Conservation (phyloP, 164 flowering plant species). For the Berberis vulgaris region DNA sequence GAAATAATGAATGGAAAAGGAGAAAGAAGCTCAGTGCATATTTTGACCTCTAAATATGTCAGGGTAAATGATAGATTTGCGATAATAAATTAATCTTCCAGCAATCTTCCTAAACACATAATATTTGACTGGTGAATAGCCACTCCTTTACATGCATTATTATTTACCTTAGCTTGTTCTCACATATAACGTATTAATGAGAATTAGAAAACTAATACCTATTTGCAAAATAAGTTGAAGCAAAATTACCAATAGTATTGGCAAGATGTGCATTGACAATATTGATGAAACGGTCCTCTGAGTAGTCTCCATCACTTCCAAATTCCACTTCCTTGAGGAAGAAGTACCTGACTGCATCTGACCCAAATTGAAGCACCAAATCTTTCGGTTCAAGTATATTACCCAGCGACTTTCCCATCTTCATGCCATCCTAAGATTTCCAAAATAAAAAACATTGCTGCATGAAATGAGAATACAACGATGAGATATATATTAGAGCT, state of each 20-base stretch:
- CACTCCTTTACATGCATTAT: background rate
- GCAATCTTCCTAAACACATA: background rate
- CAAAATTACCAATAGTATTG: conserved; percentile 61
- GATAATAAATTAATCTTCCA: no score
- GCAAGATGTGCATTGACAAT: conserved; percentile 93
- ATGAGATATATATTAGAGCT: conserved; percentile 18
- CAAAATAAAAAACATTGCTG: conserved; percentile 49
- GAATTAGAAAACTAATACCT: no score
- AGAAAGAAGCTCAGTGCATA: no score
- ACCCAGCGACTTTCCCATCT: conserved; percentile 97
- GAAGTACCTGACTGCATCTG: conserved; percentile 96
- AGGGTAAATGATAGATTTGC: no score
- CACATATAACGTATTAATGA: no score
- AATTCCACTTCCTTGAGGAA: conserved; percentile 91
- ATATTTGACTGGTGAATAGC: background rate
- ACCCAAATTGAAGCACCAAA: conserved; percentile 70
- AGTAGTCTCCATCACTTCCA: conserved; percentile 94
- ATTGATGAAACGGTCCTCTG: conserved; percentile 86
- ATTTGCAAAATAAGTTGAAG: background rate
- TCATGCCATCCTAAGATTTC: conserved; percentile 89
- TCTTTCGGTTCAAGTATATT: conserved; percentile 93
- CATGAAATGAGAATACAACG: conserved; percentile 41
- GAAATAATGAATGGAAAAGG: no score
- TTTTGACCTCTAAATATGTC: no score
- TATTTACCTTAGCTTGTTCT: no score